Base-by-base conservation (phyloP, 495 filamentous ascomycete genomes). In the Daldinia bambusicola region DNA sequence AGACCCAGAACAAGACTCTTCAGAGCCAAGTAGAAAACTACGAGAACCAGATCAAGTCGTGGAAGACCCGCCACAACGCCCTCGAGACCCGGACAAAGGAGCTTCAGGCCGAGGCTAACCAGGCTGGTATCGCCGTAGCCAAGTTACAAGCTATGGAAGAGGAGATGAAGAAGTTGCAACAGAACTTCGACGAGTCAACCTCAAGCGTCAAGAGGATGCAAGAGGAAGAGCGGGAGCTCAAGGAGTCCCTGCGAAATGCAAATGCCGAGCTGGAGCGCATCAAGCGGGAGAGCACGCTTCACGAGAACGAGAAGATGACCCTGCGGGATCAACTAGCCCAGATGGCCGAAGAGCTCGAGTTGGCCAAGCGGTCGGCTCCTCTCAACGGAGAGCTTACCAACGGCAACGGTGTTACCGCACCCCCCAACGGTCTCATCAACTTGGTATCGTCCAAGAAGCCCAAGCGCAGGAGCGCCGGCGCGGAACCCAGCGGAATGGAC, bases 381-480 rank as follows among this genome's bases (percentile, higher is more conserved):
- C 77, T 87, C 69, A 90, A 90, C 69, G 92, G 91, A 52, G 93
- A 97, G 60, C 73, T 91, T 61, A 79, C 83, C 41, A 97, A 97
- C 76, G 93, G 93, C 43, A 77, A 76, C 9, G 76, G 69, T 55
- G 67, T 79, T 10, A 84, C 86, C 61, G 77, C 85, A 22, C 86
- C 90, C 63, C 82, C 87, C 2, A 90, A 84, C 63, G 93, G 93
- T 58, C 86, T 99, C 60, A 98, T 99, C 84, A 98, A 98, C 76
- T 84, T 99, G 52, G 95, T 99, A 14, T 93, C 94, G 12, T 92
- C 93, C 20, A 99, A 98, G 88, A 98, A 97, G 84, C 93, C 95
- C 37, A 97, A 98, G 84, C 83, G 95, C 76, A 88, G 96, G 53
- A 98, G 95, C 79, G 95, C 93, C 56, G 95, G 95, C 36, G 90